Base-by-base conservation (phyloP, 306 rosid species). In the Cicer pinnatifidum region DNA sequence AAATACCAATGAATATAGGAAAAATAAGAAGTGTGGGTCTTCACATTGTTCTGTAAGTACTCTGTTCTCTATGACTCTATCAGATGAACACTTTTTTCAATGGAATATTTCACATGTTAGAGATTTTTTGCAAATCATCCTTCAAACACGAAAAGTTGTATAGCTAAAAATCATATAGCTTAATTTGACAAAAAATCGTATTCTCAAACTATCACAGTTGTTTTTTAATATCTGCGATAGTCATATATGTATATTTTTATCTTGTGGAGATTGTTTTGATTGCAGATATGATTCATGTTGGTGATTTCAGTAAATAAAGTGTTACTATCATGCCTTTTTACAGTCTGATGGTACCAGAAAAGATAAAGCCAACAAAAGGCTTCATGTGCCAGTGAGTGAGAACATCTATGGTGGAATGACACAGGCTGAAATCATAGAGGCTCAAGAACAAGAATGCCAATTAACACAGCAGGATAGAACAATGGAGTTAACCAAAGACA, bases 341-440 rank as follows among this genome's bases (percentile, higher is more conserved):
- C 91, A 90, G 96, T 85, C 73, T 73, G 85, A 84, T 77, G 91
- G 83, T 61, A 44, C 77, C 33, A 75, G 77, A 80, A 71, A 77
- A 73, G 81, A 65, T 73, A 83, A 84, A 82, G 74, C 69, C 56
- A 57, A 80, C 50, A 68, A 65, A 82, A 88, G 89, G 86, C 76
- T 83, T 77, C 83, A 71, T 52, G 77, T 92, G 53, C 91, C 90
- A 4, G 77, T 92, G 78, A 85, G 82, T 75, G 92, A 90, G 84
- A 85, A 60, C 68, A 75, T 86, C 37, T 88, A 86, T 37, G 96
- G 96, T 78, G 92, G 95, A 87, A 84, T 92, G 96, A 87, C 89
- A 45, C 53, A 39, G 75, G 90, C 72, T 46, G 92, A 92, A 82
- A 78, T 90, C 69, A 75, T 61, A 44, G 87, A 87, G 84, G 95